Base-by-base conservation (phyloP, 192 early-diverging fungal species). In the Podila minutissima region DNA sequence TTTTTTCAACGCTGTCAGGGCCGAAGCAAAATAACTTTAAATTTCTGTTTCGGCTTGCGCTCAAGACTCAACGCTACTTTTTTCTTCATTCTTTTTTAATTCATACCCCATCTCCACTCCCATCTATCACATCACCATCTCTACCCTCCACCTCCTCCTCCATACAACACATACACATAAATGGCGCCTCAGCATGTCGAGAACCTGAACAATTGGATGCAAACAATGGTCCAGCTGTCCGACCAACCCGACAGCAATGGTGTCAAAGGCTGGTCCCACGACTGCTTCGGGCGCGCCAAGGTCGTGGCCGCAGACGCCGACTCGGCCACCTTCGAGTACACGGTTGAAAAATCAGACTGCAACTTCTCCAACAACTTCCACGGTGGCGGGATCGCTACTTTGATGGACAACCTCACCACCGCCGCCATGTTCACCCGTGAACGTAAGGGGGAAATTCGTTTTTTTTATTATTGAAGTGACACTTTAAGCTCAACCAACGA, bases 311-410 rank as follows among this genome's bases (percentile, higher is more conserved):
- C 76, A 31, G 76, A 74, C 53, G 72, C 69, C 9, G 72, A 74
- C 58, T 65, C 64, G 31, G 79, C 72, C 22, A 57, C 46, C 1
- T 82, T 84, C 35, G 83, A 84, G 29, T 72, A 72, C 57, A 57
- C 51, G 0, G 72, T 84, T n/a, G n/a, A 66, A 28, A 66, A 70
- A 20, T 72, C 64, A 13, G 84, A 85, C 29, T 83, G 84, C 70
- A 85, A 83, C 57, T 64, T 74, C 35, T 64, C 72, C 26, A 71
- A 74, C 71, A 85, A 70, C 33, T 69, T 83, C 38, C 84, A 85
- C 55, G 84, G 84, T 37, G 84, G 84, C 15, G 82, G 37, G 55
- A 83, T 83, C 62, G 84, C 84, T 5, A 79, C 74, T 28, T 57
- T 85, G 57, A 63, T 85, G 12, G 84, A 85, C 57, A 74, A 74